A percentile compares a stretch with the other conserved stretches of the same genome.
These are phyloP conservation scores for Gossypium stocksii DNA, from an alignment of 345 rosid species.

Conservation along the genomic window DNA sequence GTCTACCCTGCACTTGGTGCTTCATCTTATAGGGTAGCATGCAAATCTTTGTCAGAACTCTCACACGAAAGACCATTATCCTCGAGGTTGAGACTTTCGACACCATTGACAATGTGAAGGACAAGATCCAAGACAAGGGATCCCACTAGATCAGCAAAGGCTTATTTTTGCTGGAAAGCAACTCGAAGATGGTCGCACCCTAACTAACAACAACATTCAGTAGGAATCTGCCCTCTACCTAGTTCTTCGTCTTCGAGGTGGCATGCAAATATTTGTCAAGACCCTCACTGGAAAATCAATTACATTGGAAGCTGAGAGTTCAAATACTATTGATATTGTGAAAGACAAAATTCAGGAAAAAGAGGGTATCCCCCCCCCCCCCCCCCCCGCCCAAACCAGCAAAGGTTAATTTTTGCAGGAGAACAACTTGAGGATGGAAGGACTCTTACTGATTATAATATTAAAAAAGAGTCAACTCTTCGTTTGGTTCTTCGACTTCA, in stretches of 20 bases:
- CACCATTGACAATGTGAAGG: no score
- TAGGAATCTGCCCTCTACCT: neutral
- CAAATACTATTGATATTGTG: neutral
- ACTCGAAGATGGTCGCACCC: neutral
- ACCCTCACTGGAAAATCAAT: neutral
- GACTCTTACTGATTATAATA: neutral
- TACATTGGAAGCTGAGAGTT: neutral
- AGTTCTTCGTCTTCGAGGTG: neutral
- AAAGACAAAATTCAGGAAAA: neutral
- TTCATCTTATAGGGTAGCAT: no score
- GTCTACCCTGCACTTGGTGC: no score
- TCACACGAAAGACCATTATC: no score
- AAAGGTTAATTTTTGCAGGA: no score
- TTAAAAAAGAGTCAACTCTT: neutral
- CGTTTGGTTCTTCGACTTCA: neutral
- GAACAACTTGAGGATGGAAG: neutral
- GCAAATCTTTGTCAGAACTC: no score
- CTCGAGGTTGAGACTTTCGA: no score
- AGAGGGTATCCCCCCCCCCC: neutral
- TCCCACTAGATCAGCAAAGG: no score
- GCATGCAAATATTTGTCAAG: neutral
- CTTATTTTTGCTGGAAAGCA: neutral
- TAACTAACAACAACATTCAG: neutral
- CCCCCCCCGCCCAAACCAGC: no score
- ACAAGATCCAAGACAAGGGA: no score